Percentiles rank a stretch among this genome's conserved stretches.
Evolutionary conservation across 2,329 filamentous ascomycete genomes (phyloP).

Genomic region (Arthroderma sp.): DNA sequence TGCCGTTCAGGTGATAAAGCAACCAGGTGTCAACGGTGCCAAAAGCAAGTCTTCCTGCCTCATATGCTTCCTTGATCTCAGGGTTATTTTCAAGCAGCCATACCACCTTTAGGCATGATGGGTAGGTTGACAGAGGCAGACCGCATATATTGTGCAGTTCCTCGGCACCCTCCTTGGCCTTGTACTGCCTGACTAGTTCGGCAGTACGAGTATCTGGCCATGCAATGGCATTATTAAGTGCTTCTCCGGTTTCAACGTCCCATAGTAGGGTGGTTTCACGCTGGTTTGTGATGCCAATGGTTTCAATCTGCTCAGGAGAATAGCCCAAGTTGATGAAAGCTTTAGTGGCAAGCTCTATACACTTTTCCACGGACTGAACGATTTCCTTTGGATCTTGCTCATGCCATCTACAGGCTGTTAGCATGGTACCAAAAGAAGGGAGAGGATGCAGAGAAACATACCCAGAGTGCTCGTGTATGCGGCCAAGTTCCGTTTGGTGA

Average conservation of each 20-base stretch:
- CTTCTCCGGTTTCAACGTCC: constrained; percentile 68
- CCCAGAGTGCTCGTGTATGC: constrained; percentile 75
- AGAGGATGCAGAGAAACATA: constrained; percentile 35
- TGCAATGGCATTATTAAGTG: constrained; percentile 72
- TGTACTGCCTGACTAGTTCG: constrained; percentile 63
- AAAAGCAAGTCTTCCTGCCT: constrained; percentile 62
- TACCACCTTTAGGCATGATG: constrained; percentile 68
- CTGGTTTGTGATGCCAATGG: constrained; percentile 80
- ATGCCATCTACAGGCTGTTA: constrained; percentile 54
- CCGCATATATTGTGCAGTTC: constrained; percentile 59
- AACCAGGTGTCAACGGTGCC: constrained; percentile 85
- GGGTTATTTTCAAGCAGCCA: constrained; percentile 67
- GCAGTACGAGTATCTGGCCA: constrained; percentile 81
- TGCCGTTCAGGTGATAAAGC: constrained; percentile 67
- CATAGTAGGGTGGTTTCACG: constrained; percentile 78
- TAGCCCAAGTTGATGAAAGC: constrained; percentile 60
- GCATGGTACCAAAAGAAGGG: not conserved
- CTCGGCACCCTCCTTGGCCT: constrained; percentile 53
- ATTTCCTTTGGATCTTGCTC: constrained; percentile 76
- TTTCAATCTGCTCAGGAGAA: constrained; percentile 53
- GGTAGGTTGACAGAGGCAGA: constrained; percentile 76
- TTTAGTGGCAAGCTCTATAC: constrained; percentile 63
- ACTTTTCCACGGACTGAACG: constrained; percentile 59
- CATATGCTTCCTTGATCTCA: constrained; percentile 59
- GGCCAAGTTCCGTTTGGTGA: constrained; percentile 77